A percentile compares a stretch with the other conserved stretches of the same genome.
phyloP scores from a whole-genome alignment of 306 rosid genomes.

The Prunus dulcis region DNA sequence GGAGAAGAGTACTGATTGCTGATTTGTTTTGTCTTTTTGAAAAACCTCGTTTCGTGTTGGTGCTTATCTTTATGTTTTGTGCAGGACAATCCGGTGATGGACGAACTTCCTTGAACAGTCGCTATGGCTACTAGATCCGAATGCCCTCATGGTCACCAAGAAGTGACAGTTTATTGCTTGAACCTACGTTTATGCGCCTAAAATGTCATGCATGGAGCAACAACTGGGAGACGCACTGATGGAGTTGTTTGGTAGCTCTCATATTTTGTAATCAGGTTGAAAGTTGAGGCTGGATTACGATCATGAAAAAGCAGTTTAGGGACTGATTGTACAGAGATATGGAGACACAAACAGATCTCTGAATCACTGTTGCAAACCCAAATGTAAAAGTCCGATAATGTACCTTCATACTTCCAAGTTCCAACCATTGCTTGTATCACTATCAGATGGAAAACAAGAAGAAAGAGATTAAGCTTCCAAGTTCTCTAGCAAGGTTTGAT shows the following conservation, averaged over 20 bases:
- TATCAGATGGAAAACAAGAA: background rate
- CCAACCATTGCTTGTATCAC: background rate
- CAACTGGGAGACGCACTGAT: background rate
- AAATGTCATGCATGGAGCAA: background rate
- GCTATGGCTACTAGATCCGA: slow-evolving; percentile 61
- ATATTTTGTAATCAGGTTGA: background rate
- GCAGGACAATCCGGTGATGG: slow-evolving; percentile 99
- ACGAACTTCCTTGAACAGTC: slow-evolving; percentile 74
- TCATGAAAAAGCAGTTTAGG: no score
- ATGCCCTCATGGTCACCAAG: background rate
- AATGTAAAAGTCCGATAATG: background rate
- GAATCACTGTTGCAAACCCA: background rate
- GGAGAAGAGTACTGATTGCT: background rate
- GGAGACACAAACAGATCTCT: background rate
- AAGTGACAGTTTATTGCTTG: background rate
- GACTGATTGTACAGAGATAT: background rate
- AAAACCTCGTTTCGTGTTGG: background rate
- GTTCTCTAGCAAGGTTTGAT: no score
- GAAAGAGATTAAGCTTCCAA: background rate
- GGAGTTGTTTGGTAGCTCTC: background rate
- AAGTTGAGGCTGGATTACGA: background rate
- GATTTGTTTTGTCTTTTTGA: background rate
- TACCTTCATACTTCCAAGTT: background rate
- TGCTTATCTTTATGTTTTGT: slow-evolving; percentile 12
- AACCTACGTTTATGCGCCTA: background rate